Conservation (phyloP, 2,329 filamentous ascomycete genomes). For the Colletotrichum shisoi region DNA sequence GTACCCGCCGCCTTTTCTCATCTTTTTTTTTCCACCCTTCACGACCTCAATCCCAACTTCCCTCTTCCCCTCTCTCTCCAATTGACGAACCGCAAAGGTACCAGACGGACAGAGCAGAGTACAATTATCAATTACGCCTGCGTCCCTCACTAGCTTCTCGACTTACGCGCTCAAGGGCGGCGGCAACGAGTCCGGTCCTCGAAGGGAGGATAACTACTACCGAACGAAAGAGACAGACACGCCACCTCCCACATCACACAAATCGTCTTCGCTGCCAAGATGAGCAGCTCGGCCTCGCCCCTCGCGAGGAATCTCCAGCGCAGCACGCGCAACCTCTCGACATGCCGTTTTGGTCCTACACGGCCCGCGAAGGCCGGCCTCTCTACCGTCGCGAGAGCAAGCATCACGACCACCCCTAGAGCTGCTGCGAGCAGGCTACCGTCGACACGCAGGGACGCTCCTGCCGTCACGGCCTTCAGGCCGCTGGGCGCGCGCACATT, state of each 20-base stretch:
- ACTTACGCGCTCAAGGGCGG: not conserved
- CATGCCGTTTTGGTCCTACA: constrained; percentile 44
- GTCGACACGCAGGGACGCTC: constrained; percentile 9
- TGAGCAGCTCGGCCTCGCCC: constrained; percentile 43
- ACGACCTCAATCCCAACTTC: not conserved
- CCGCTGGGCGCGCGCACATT: constrained; percentile 34
- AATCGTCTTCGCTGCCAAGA: not conserved
- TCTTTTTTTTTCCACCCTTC: not conserved
- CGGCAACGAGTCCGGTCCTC: constrained; percentile 3
- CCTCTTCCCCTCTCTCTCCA: not conserved
- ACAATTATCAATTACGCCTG: constrained; percentile 11
- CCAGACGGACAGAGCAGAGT: constrained; percentile 1
- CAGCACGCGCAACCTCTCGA: constrained; percentile 47
- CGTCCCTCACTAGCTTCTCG: constrained; percentile 3
- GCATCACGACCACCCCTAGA: constrained; percentile 15
- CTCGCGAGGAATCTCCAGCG: constrained; percentile 53
- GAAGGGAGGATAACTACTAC: not conserved
- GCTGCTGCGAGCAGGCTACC: constrained; percentile 8
- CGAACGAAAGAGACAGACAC: not conserved
- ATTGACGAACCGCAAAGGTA: constrained; percentile 14
- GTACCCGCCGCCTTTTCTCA: constrained; percentile 13
- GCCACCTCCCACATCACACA: not conserved
- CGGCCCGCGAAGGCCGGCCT: constrained; percentile 35
- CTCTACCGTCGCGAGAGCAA: constrained; percentile 24
- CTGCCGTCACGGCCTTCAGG: constrained; percentile 23